These are phyloP conservation scores for Closterium sp. DNA, from an alignment of 139 green algal genomes.

Conservation along the genomic window DNA sequence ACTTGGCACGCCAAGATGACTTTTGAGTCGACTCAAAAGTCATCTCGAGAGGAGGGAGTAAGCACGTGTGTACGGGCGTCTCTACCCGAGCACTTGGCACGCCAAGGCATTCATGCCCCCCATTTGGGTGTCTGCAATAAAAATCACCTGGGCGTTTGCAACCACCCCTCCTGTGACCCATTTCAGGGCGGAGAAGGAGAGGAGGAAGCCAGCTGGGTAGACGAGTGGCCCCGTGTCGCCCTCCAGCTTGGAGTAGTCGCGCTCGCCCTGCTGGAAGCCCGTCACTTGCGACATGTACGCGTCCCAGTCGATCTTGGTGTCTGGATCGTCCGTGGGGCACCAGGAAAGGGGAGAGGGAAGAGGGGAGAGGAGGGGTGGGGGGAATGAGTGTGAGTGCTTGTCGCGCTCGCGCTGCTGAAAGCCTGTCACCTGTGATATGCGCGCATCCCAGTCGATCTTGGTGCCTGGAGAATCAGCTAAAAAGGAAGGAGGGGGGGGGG, in stretches of 20 bases:
- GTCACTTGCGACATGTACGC: constrained; percentile 64
- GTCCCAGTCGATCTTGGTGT: constrained; percentile 63
- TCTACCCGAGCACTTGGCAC: too few relatives aligned
- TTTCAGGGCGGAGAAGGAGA: constrained; percentile 67
- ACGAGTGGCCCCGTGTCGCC: constrained; percentile 80
- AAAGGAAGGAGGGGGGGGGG: too few relatives aligned
- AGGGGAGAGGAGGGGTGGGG: constrained; percentile 78
- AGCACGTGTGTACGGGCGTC: too few relatives aligned
- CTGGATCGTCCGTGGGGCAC: too few relatives aligned
- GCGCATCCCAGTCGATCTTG: constrained; percentile 64
- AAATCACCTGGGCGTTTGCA: constrained; percentile 41
- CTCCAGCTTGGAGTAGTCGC: constrained; percentile 70
- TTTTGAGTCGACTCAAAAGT: too few relatives aligned
- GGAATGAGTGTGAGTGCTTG: constrained; percentile 80
- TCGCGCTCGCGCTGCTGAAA: constrained; percentile 69
- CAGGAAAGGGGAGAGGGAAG: too few relatives aligned
- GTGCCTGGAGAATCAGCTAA: constrained; percentile 32
- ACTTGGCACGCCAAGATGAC: too few relatives aligned
- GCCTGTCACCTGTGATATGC: constrained; percentile 57
- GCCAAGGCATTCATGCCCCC: too few relatives aligned
- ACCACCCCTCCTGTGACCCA: constrained; percentile 60
- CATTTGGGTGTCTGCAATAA: too few relatives aligned
- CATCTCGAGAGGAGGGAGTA: too few relatives aligned
- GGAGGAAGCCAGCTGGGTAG: constrained; percentile 83
- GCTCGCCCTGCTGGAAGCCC: constrained; percentile 62